A percentile compares a stretch with the other conserved stretches of the same genome.
phyloP scores from a whole-genome alignment of 805 yeast species.

The Komagataella kurtzmanii region DNA sequence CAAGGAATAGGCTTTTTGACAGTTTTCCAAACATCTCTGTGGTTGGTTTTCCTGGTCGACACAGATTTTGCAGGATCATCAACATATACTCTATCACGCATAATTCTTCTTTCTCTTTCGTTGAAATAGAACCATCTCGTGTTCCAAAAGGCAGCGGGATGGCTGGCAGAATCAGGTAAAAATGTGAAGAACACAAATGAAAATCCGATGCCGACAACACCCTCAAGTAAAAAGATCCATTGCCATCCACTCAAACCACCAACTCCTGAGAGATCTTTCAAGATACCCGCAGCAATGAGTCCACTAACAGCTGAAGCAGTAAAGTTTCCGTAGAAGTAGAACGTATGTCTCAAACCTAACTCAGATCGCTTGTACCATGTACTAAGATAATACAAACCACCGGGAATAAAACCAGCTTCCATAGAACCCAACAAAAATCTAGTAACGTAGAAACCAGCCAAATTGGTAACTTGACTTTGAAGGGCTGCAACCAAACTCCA shows the following conservation, averaged over 20 bases:
- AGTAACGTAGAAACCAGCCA: slow-evolving; percentile 12
- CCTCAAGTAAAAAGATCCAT: slow-evolving; percentile 55
- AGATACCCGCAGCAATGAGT: slow-evolving; percentile 31
- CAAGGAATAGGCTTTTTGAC: background rate
- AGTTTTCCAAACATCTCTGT: background rate
- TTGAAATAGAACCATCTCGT: too few species aligned
- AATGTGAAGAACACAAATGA: slow-evolving; percentile 16
- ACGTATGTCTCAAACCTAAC: slow-evolving; percentile 26
- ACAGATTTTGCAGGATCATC: slow-evolving; percentile 35
- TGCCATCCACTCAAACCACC: slow-evolving; percentile 44
- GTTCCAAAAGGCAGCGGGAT: too few species aligned
- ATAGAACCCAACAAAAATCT: slow-evolving; percentile 53
- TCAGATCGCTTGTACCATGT: slow-evolving; percentile 43
- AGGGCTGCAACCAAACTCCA: slow-evolving; percentile 26
- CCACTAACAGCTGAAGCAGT: slow-evolving; percentile 27
- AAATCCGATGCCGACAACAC: slow-evolving; percentile 28
- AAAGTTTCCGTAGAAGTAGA: slow-evolving; percentile 22
- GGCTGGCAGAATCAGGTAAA: slow-evolving; percentile 19
- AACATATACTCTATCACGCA: too few species aligned
- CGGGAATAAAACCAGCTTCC: slow-evolving; percentile 54
- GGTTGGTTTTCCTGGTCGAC: background rate
- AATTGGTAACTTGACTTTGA: slow-evolving; percentile 19
- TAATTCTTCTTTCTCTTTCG: too few species aligned
- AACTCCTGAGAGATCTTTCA: slow-evolving; percentile 30
- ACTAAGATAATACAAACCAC: slow-evolving; percentile 43